These are phyloP conservation scores for Amaranthus cruentus DNA, from an alignment of 148 eudicot species.

Conservation along the genomic window DNA sequence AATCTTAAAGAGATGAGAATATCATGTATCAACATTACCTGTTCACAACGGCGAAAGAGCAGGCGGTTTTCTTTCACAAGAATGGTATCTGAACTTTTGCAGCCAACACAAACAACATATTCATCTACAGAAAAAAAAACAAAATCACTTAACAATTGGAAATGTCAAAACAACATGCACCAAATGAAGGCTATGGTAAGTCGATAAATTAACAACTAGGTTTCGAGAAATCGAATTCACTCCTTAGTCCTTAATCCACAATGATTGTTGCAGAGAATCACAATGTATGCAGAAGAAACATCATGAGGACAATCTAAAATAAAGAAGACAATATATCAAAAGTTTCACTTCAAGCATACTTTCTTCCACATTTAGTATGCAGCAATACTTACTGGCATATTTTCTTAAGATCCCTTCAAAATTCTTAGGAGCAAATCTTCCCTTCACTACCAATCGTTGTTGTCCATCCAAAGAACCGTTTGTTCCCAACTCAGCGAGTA, in stretches of 20 bases:
- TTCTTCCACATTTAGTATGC: neutral
- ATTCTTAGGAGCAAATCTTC: constrained; percentile 89
- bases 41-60: constrained; percentile 87
- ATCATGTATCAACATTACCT: constrained; percentile 37
- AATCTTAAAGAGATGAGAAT: no score
- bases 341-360: neutral
- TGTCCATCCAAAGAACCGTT: constrained; percentile 96
- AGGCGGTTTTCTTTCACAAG: constrained; percentile 84
- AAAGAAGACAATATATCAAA: neutral
- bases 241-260: no score
- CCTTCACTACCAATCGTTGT: constrained; percentile 73
- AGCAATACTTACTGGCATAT: constrained; percentile 72
- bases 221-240: no score
- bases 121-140: constrained; percentile 46
- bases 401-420: constrained; percentile 83
- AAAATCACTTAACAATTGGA: neutral
- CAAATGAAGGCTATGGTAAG: neutral
- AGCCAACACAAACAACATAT: constrained; percentile 93
- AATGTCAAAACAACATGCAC: neutral
- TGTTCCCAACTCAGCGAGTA: constrained; percentile 93
- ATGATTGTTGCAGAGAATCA: neutral
- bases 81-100: constrained; percentile 95
- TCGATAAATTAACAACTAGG: no score
- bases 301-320: neutral
- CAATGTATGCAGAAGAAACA: neutral